Base-by-base conservation (phyloP, 176 grass and related monocot species). In the Oropetium thomaeum region DNA sequence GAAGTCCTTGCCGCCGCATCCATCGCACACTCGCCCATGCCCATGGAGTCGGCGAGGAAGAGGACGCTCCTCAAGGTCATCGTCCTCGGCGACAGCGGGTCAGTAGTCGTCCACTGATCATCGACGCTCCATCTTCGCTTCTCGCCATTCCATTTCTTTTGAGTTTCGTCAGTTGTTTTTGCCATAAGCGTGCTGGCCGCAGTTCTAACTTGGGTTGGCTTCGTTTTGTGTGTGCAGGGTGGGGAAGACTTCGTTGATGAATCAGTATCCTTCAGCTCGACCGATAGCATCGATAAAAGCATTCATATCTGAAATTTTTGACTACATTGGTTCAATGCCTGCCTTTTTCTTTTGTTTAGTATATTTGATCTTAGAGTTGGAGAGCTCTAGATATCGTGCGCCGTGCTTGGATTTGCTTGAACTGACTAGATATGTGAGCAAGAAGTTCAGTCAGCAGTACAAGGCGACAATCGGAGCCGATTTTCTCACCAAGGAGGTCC, bases 181-280 rank as follows among this genome's bases (percentile, higher is more conserved):
- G 15, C 6, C 4, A 13, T 49, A n/a, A 33, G 65, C 67, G 8
- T 64, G 52, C 15, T 71, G 45, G 42, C 17, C 51, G 20, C 7
- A 42, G n/a, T 25, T 52, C 59, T 79, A 23, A 27, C 79, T 43
- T 60, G 45, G 14, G n/a, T 73, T 81, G 47, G 69, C 7, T 37
- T 37, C 5, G 35, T 67, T 53, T 39, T 28, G 33, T 4, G 43
- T 34, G 41, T 68, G 48, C 82, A 98, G 95, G 44, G 95, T 98
- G 9, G 95, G 95, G 9, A 98, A 98, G 95, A 98, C 95, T 53
- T 98, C 95, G 43, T 73, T 98, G 79, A 98, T 98, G 95, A 93
- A 97, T 58, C 91, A 97, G 91, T 93, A 97, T 93, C 95, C 91
- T 93, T 86, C 59, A 7, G 28, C 44, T 25, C 10, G 26, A 38